Conservation (phyloP, 225 moss, liverwort and hornwort species). For the Marchantia paleacea region DNA sequence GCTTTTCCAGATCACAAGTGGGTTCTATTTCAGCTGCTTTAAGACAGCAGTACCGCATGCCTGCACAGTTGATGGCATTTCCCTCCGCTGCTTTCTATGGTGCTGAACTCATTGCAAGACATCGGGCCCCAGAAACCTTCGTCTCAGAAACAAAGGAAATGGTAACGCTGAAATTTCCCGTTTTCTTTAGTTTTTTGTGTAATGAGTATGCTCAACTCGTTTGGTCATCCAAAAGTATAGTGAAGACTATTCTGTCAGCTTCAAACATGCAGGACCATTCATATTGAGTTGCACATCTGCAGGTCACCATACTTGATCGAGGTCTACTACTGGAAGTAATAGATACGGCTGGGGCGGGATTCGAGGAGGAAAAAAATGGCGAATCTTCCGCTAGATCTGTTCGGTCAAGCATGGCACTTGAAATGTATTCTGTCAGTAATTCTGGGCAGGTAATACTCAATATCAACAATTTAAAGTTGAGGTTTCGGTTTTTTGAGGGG, state of each 20-base stretch:
- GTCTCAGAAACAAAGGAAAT: background rate
- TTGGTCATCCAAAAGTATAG: no score
- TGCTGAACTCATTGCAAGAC: conserved; percentile 32
- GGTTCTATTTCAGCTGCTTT: conserved; percentile 35
- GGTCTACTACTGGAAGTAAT: conserved; percentile 41
- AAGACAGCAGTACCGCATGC: conserved; percentile 48
- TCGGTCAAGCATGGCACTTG: conserved; percentile 22
- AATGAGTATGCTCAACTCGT: background rate
- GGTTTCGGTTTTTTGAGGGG: no score
- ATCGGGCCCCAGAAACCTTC: background rate
- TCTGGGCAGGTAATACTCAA: conserved; percentile 31
- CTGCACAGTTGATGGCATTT: conserved; percentile 44
- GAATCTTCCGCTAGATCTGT: conserved; percentile 16
- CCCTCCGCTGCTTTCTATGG: conserved; percentile 49
- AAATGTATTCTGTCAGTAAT: conserved; percentile 38
- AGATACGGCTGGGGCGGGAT: conserved; percentile 48
- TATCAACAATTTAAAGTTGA: background rate
- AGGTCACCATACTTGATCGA: conserved; percentile 29
- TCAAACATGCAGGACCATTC: background rate
- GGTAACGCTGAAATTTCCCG: conserved; percentile 7
- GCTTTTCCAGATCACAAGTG: conserved; percentile 17
- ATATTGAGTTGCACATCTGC: background rate
- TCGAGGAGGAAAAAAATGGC: conserved; percentile 43
- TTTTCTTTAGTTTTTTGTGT: background rate
- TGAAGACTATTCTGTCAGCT: background rate